Conservation (phyloP, 352 stramenopile genomes). For the Globisporangium spinosum region DNA sequence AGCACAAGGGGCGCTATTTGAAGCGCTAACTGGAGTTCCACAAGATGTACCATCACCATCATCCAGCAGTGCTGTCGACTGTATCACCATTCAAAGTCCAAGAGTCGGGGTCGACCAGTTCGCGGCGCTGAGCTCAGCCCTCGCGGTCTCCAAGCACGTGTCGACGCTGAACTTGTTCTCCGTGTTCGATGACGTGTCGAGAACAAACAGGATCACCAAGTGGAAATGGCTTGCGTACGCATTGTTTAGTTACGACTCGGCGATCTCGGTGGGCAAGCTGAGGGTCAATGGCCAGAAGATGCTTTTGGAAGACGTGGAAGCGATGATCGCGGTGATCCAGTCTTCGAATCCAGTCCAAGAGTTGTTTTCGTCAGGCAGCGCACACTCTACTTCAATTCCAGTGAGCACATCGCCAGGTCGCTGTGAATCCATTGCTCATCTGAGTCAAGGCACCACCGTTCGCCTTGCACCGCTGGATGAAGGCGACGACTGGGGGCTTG, state of each 20-base stretch:
- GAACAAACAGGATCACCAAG: slow-evolving; percentile 14
- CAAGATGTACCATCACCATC: background rate
- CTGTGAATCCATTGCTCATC: background rate
- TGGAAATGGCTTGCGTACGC: slow-evolving; percentile 34
- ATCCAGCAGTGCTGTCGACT: background rate
- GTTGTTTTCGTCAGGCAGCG: background rate
- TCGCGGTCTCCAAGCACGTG: background rate
- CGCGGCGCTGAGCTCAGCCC: background rate
- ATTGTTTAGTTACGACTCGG: slow-evolving; percentile 23
- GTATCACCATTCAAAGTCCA: slow-evolving; percentile 4
- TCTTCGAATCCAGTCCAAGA: background rate
- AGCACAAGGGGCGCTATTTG: slow-evolving; percentile 3
- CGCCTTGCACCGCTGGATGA: slow-evolving; percentile 3
- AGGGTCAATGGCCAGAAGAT: slow-evolving; percentile 8
- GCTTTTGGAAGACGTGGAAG: slow-evolving; percentile 6
- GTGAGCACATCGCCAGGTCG: background rate
- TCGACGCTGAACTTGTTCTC: slow-evolving; percentile 7
- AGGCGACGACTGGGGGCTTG: slow-evolving; percentile 1
- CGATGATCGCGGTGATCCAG: slow-evolving; percentile 7
- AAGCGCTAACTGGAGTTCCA: background rate
- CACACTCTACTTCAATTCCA: background rate
- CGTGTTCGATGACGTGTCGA: slow-evolving; percentile 6
- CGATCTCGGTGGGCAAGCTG: slow-evolving; percentile 15
- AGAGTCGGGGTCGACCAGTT: slow-evolving; percentile 1
- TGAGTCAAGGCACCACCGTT: background rate